A percentile compares a stretch with the other conserved stretches of the same genome.
phyloP scores from a whole-genome alignment of 306 rosid species.

The Prosopis cineraria region DNA sequence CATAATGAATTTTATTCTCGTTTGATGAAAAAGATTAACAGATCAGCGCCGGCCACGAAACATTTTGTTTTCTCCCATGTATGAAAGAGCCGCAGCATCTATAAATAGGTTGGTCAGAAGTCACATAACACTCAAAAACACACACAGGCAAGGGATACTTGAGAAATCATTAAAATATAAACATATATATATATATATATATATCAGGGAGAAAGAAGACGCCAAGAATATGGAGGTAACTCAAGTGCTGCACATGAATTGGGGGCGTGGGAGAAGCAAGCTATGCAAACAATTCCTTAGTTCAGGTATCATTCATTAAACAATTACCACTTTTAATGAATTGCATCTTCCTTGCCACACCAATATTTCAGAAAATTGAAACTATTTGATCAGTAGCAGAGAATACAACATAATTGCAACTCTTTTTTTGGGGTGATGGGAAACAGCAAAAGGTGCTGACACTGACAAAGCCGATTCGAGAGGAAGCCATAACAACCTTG shows the following conservation, averaged over 20 bases:
- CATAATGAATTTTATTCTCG: no score
- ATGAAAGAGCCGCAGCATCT: not conserved
- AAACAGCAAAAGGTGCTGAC: conserved; percentile 48
- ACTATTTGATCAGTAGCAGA: not conserved
- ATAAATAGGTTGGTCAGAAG: conserved; percentile 2
- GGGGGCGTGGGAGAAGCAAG: conserved; percentile 44
- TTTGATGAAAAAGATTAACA: no score
- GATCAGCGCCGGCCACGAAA: no score
- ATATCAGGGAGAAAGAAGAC: not conserved
- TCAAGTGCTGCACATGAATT: conserved; percentile 36
- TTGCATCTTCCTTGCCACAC: not conserved
- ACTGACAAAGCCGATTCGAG: conserved; percentile 41
- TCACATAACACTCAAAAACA: no score
- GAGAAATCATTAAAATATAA: not conserved
- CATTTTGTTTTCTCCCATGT: not conserved
- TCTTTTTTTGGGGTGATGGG: not conserved
- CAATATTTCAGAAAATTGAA: not conserved
- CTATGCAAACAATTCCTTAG: conserved; percentile 34
- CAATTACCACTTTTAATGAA: not conserved
- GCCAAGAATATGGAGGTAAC: conserved; percentile 30
- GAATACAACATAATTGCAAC: not conserved
- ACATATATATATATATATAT: no score
- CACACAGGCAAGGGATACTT: not conserved
- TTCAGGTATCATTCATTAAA: conserved; percentile 30
- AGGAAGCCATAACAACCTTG: conserved; percentile 41